These are phyloP conservation scores for Serpula lacrymans DNA, from an alignment of 768 basidiomycete genomes.

Conservation along the genomic window DNA sequence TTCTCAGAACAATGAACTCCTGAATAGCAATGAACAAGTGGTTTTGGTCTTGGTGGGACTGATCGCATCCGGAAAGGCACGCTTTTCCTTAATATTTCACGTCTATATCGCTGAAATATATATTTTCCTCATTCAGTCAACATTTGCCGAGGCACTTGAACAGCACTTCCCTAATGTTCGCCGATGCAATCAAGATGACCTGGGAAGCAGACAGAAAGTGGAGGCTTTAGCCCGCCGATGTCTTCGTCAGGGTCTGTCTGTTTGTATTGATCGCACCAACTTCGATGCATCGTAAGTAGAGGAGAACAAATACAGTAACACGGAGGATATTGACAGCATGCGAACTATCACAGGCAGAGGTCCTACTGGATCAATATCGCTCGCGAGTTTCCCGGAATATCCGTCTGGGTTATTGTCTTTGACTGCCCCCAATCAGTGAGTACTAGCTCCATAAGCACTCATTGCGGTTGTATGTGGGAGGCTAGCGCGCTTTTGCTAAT, in stretches of 20 bases:
- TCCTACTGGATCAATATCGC: conserved; percentile 75
- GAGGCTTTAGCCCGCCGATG: conserved; percentile 54
- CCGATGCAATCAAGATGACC: conserved; percentile 79
- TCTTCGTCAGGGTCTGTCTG: conserved; percentile 59
- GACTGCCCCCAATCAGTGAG: conserved; percentile 74
- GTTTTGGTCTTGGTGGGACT: conserved; percentile 73
- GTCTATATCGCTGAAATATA: conserved; percentile 9
- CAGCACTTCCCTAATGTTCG: conserved; percentile 55
- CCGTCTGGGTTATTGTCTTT: conserved; percentile 73
- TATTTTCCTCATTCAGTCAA: conserved; percentile 43
- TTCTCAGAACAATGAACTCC: too few relatives aligned
- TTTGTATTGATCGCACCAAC: conserved; percentile 79
- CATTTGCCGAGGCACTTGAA: conserved; percentile 73
- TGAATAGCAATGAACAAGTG: conserved; percentile 44
- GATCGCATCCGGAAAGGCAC: conserved; percentile 72
- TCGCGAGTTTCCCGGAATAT: conserved; percentile 56
- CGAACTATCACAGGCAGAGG: conserved; percentile 57
- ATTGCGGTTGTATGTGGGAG: too few relatives aligned
- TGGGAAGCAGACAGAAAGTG: conserved; percentile 65
- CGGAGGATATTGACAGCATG: conserved; percentile 1
- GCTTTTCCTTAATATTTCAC: conserved; percentile 10
- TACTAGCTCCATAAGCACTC: conserved; percentile 8
- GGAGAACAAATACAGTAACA: not conserved
- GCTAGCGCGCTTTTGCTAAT: conserved; percentile 1
- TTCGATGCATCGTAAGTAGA: conserved; percentile 60